These are phyloP conservation scores for Colletotrichum camelliae DNA, from an alignment of 2,329 filamentous ascomycete species.

Conservation along the genomic window DNA sequence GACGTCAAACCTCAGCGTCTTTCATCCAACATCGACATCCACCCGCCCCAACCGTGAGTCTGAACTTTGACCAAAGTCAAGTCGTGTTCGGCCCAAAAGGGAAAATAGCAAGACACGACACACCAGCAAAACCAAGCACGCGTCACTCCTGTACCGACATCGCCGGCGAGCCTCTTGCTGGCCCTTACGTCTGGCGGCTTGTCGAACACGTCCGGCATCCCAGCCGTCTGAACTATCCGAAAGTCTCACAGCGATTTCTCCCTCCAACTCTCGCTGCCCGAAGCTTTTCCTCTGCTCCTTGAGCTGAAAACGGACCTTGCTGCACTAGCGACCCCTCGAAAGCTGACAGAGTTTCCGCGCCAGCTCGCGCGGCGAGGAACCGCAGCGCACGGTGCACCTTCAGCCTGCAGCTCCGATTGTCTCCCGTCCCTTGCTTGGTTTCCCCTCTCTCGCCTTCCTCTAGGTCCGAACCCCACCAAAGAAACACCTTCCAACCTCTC, in stretches of 20 bases:
- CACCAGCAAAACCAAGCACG: not conserved
- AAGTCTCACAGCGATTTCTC: not conserved
- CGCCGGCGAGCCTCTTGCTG: not conserved
- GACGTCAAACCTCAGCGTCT: not conserved
- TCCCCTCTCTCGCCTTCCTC: not conserved
- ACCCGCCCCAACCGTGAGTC: not conserved
- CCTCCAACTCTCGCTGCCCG: not conserved
- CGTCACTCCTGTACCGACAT: not conserved
- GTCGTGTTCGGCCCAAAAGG: not conserved
- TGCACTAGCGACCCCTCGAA: not conserved
- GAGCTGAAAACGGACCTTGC: not conserved
- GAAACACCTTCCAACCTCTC: not conserved
- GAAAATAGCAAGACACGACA: not conserved
- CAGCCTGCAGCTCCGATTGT: not conserved
- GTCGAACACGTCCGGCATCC: not conserved
- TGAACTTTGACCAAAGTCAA: not conserved
- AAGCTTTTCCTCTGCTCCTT: not conserved
- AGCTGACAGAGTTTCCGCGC: slow-evolving; percentile 9
- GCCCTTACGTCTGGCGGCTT: not conserved
- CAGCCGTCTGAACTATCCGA: not conserved
- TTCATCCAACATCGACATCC: not conserved
- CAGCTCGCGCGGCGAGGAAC: not conserved
- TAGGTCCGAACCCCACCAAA: slow-evolving; percentile 10
- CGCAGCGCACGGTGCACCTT: slow-evolving; percentile 11
- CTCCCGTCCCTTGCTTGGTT: not conserved